Conservation (phyloP, 2,329 filamentous ascomycete genomes). For the Paraconiothyrium brasiliense region DNA sequence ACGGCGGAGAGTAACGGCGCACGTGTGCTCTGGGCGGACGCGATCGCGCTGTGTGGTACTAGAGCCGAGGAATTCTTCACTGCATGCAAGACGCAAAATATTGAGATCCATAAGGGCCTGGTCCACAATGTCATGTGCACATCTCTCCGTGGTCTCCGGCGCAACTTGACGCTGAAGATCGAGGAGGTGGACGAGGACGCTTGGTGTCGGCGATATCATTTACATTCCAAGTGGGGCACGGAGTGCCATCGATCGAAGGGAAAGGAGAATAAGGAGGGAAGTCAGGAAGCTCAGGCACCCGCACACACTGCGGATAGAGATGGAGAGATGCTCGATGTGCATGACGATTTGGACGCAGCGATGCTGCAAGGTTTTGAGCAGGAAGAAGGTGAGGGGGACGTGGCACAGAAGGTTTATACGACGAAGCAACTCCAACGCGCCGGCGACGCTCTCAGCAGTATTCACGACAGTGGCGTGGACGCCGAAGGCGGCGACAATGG, state of each 20-base stretch:
- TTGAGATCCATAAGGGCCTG: constrained; percentile 27
- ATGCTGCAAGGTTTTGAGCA: neutral
- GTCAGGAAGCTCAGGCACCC: neutral
- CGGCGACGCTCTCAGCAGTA: neutral
- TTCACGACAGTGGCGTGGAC: neutral
- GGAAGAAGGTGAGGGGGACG: neutral
- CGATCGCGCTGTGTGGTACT: constrained; percentile 37
- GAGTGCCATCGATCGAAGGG: constrained; percentile 35
- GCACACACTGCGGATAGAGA: neutral
- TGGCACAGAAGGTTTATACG: neutral
- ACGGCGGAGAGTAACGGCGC: constrained; percentile 31
- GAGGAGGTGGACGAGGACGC: constrained; percentile 37
- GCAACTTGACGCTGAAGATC: constrained; percentile 41
- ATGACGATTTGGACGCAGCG: neutral
- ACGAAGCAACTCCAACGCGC: no score
- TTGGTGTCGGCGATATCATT: constrained; percentile 46
- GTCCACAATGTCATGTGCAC: constrained; percentile 39
- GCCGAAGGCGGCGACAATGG: neutral
- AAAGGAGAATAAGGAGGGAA: neutral
- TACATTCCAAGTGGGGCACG: constrained; percentile 31
- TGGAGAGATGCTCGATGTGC: neutral
- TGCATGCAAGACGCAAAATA: neutral
- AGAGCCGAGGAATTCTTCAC: constrained; percentile 20
- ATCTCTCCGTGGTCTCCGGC: constrained; percentile 30
- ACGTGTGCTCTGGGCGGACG: constrained; percentile 44